A percentile compares a stretch with the other conserved stretches of the same genome.
Evolutionary conservation across 148 eudicot species (phyloP).

Genomic region (Fallopia convolvulus): DNA sequence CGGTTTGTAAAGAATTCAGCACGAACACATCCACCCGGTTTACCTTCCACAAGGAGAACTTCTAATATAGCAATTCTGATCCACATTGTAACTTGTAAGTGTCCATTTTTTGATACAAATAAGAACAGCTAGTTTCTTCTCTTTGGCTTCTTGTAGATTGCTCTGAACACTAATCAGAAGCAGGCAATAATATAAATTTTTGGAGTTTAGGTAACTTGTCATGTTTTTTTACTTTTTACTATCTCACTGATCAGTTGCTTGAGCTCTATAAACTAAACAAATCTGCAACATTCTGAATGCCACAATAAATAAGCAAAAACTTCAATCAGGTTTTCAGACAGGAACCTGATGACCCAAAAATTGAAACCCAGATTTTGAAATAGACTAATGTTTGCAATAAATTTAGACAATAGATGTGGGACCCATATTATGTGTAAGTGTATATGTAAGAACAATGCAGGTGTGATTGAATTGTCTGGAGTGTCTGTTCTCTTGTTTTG

Average conservation of each 20-base stretch:
- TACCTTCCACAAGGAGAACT: conserved; percentile 89
- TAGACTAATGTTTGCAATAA: neutral
- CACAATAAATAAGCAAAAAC: neutral
- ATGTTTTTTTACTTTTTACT: no score
- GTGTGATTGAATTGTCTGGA: conserved; percentile 4
- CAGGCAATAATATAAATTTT: no score
- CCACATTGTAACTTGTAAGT: no score
- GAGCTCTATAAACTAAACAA: neutral
- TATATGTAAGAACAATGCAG: neutral
- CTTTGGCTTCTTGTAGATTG: no score
- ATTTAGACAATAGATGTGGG: neutral
- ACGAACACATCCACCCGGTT: conserved; percentile 61
- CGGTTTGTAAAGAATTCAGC: conserved; percentile 78
- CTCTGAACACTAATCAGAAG: no score
- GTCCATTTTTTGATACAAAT: no score
- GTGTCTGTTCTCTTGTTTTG: conserved; percentile 4
- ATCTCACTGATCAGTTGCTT: no score
- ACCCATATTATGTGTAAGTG: conserved; percentile 2
- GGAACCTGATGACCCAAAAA: neutral
- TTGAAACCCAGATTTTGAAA: neutral
- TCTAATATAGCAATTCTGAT: conserved; percentile 23
- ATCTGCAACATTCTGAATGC: neutral
- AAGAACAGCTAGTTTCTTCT: no score
- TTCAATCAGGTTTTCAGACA: neutral
- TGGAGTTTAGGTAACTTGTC: no score